Evolutionary conservation across 2,329 filamentous ascomycete species (phyloP).

Genomic region (Zasmidium citrigriseum): DNA sequence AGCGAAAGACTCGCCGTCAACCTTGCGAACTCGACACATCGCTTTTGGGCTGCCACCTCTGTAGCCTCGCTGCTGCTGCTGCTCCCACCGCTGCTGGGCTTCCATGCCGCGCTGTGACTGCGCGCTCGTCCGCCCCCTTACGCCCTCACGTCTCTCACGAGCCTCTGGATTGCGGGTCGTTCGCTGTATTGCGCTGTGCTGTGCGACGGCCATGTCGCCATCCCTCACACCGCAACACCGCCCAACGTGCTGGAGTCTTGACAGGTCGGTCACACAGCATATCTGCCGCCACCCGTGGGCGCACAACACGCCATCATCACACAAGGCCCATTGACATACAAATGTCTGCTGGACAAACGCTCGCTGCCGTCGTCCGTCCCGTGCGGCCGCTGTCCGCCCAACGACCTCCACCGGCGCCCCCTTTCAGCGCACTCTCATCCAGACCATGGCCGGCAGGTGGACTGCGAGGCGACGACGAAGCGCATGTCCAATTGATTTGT

Average conservation of each 20-base stretch:
- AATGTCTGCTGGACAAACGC: background rate
- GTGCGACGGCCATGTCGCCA: too few species aligned
- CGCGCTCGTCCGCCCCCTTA: background rate
- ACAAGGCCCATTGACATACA: background rate
- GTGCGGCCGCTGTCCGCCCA: background rate
- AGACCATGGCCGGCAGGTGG: background rate
- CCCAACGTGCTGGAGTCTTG: background rate
- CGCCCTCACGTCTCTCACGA: background rate
- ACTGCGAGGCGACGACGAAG: background rate
- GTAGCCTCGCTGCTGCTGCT: too few species aligned
- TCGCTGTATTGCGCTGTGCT: background rate
- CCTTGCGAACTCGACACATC: too few species aligned
- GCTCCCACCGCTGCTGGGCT: background rate
- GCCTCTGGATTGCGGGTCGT: background rate
- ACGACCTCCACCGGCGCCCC: too few species aligned
- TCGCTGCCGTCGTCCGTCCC: background rate
- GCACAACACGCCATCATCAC: background rate
- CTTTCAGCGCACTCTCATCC: too few species aligned
- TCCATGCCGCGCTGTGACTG: background rate
- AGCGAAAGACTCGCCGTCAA: too few species aligned
- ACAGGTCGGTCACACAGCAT: constrained; percentile 2
- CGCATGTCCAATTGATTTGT: background rate
- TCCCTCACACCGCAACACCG: background rate
- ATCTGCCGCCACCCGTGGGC: background rate
- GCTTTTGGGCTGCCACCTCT: too few species aligned